phyloP scores from a whole-genome alignment of 495 filamentous ascomycete species.

The Penicillium flavigenum region DNA sequence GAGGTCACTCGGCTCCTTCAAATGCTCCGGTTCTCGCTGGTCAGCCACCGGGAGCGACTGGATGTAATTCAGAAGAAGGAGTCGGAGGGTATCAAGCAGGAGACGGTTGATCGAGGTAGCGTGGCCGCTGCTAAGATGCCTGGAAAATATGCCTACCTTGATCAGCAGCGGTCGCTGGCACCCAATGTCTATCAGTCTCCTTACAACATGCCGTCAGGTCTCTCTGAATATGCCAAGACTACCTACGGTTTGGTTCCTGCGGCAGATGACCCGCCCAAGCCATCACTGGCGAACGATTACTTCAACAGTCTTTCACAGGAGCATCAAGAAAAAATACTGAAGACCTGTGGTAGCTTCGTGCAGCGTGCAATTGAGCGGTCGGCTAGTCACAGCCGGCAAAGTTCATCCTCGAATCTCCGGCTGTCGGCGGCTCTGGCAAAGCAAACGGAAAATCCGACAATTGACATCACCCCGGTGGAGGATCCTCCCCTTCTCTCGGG shows the following conservation, averaged over 20 bases:
- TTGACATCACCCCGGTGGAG: conserved; percentile 50
- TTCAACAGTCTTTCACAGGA: conserved; percentile 43
- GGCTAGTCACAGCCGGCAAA: conserved; percentile 46
- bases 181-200: conserved; percentile 51
- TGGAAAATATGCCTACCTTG: conserved; percentile 46
- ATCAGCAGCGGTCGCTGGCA: conserved; percentile 42
- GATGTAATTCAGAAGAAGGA: conserved; percentile 49
- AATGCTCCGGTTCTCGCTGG: conserved; percentile 51
- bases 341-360: conserved; percentile 49
- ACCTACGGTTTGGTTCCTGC: conserved; percentile 40
- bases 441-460: conserved; percentile 49
- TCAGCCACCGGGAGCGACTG: conserved; percentile 47
- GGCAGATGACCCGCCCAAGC: conserved; percentile 40
- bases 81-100: conserved; percentile 39
- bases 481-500: conserved; percentile 39
- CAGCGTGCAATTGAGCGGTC: conserved; percentile 46
- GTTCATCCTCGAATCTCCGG: conserved; percentile 44
- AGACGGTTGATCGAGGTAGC: conserved; percentile 36
- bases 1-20: conserved; percentile 47
- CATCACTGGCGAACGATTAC: conserved; percentile 47
- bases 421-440: conserved; percentile 45
- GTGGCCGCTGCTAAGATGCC: conserved; percentile 39
- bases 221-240: conserved; percentile 46
- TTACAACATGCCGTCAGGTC: conserved; percentile 49
- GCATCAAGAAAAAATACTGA: conserved; percentile 47